Conservation (phyloP, 169 alveolate species). For the Plasmodium relictum region DNA sequence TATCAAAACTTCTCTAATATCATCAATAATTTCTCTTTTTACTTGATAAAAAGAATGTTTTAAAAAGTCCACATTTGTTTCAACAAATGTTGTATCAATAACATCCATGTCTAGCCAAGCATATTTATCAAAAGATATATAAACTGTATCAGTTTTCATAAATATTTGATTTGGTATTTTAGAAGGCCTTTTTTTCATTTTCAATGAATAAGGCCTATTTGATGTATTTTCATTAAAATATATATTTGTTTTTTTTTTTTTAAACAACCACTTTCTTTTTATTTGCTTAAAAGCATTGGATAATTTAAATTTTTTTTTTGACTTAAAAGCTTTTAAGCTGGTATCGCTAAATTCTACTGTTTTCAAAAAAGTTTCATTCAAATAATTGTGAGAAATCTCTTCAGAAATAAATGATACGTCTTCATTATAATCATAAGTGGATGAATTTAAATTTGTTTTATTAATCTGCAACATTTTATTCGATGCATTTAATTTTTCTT, state of each 20-base stretch:
- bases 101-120: constrained; percentile 93
- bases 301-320: constrained; percentile 54
- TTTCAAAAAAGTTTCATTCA: constrained; percentile 68
- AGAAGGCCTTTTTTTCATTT: constrained; percentile 12
- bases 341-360: constrained; percentile 70
- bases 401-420: constrained; percentile 35
- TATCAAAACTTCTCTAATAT: constrained; percentile 89
- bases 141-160: constrained; percentile 47
- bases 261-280: constrained; percentile 28
- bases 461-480: background rate
- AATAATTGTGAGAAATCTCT: constrained; percentile 17
- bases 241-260: constrained; percentile 21
- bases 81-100: constrained; percentile 92
- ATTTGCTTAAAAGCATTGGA: constrained; percentile 41
- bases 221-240: constrained; percentile 41
- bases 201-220: constrained; percentile 30
- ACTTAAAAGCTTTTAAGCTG: constrained; percentile 64
- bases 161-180: background rate
- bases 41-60: constrained; percentile 91
- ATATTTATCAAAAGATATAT: constrained; percentile 76
- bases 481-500: background rate
- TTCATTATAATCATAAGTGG: constrained; percentile 32
- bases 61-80: constrained; percentile 88
- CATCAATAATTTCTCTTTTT: constrained; percentile 92
- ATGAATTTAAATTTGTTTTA: constrained; percentile 6